Evolutionary conservation across 306 rosid species (phyloP).

Genomic region (Medicago ruthenica): DNA sequence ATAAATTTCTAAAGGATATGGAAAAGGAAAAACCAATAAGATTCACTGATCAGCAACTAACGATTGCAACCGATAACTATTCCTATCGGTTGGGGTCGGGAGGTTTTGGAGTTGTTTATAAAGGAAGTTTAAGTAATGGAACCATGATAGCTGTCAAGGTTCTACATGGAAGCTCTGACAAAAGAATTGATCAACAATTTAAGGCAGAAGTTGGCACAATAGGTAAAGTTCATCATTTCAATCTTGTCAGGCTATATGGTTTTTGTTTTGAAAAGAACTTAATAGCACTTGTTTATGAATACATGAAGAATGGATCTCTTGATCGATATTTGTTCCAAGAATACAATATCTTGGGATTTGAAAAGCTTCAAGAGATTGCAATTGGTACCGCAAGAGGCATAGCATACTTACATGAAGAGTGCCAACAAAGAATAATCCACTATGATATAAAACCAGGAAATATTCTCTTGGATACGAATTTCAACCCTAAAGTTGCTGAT

Average conservation of each 20-base stretch:
- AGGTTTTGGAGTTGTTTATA: conserved; percentile 55
- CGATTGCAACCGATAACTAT: conserved; percentile 51
- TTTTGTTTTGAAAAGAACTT: conserved; percentile 53
- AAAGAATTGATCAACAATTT: conserved; percentile 51
- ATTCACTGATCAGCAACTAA: conserved; percentile 40
- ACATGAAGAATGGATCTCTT: conserved; percentile 55
- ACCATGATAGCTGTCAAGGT: conserved; percentile 56
- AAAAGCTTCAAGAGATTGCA: conserved; percentile 58
- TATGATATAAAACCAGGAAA: conserved; percentile 67
- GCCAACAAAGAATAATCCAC: conserved; percentile 60
- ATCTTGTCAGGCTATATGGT: conserved; percentile 52
- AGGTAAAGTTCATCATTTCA: conserved; percentile 54
- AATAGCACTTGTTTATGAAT: conserved; percentile 60
- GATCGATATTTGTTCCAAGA: conserved; percentile 52
- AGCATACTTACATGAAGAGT: conserved; percentile 58
- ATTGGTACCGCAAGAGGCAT: conserved; percentile 59
- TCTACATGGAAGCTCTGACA: conserved; percentile 37
- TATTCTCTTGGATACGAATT: conserved; percentile 51
- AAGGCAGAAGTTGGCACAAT: conserved; percentile 52
- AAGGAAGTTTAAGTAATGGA: conserved; percentile 50
- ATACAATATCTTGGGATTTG: conserved; percentile 37
- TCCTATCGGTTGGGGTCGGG: conserved; percentile 54
- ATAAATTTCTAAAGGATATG: conserved; percentile 50
- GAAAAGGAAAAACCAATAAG: conserved; percentile 55
- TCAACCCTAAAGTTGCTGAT: conserved; percentile 60